A percentile compares a stretch with the other conserved stretches of the same genome.
Conservation (phyloP, 2,329 filamentous ascomycete genomes). For the Aureobasidium leucospermi region DNA sequence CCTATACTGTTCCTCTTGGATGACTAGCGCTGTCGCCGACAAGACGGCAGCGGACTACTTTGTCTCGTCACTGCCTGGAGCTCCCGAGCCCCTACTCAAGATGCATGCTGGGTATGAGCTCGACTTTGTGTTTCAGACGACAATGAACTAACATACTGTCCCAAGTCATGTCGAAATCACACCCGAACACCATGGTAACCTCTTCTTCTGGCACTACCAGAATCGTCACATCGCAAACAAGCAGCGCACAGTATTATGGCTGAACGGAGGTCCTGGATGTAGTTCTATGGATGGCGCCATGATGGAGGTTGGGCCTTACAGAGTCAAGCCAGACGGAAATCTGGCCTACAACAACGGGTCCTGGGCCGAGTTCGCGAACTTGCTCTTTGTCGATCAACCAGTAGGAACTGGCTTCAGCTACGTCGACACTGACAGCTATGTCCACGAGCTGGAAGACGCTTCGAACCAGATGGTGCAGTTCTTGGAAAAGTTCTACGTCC, state of each 20-base stretch:
- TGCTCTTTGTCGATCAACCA: slow-evolving; percentile 95
- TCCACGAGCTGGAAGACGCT: slow-evolving; percentile 84
- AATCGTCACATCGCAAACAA: slow-evolving; percentile 91
- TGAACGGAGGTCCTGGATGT: slow-evolving; percentile 94
- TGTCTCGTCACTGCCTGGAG: slow-evolving; percentile 75
- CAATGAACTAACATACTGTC: too few species aligned
- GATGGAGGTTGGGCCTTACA: slow-evolving; percentile 94
- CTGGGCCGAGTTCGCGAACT: slow-evolving; percentile 96
- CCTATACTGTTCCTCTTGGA: slow-evolving; percentile 14
- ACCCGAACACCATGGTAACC: slow-evolving; percentile 76
- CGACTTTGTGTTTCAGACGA: slow-evolving; percentile 10
- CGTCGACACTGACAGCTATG: slow-evolving; percentile 78
- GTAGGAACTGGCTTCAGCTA: slow-evolving; percentile 96
- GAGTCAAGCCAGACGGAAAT: slow-evolving; percentile 65
- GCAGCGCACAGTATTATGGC: slow-evolving; percentile 88
- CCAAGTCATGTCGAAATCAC: slow-evolving; percentile 83
- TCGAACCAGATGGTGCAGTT: slow-evolving; percentile 80
- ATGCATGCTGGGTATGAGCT: slow-evolving; percentile 89
- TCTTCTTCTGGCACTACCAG: slow-evolving; percentile 98
- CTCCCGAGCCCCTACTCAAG: slow-evolving; percentile 73
- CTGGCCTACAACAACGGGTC: slow-evolving; percentile 84
- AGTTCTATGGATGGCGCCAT: slow-evolving; percentile 94
- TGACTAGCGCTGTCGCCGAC: slow-evolving; percentile 28
- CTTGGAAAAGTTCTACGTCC: slow-evolving; percentile 78
- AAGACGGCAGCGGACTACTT: slow-evolving; percentile 80